Base-by-base conservation (phyloP, 2,329 filamentous ascomycete species). In the Scleromitrula shiraiana region DNA sequence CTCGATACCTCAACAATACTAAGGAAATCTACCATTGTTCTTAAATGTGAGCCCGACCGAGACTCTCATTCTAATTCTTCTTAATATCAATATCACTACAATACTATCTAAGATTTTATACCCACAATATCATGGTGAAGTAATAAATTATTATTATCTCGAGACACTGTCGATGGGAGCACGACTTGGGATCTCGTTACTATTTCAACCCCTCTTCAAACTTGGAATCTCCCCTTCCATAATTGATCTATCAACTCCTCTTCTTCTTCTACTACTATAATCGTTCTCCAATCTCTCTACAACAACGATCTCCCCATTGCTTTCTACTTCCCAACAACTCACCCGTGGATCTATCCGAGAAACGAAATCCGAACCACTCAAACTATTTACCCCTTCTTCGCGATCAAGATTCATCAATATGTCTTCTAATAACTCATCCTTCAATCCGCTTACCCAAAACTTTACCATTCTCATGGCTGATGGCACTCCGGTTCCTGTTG, bases 391-490 rank as follows among this genome's bases (percentile, higher is more conserved):
- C 20, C 30, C 26, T 7, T 5, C 5, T 24, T 24, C 22, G 10
- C 14, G 7, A 19, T 27, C n/a, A n/a, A 14, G 7, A 14, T 14
- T 12, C 30, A 6, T 8, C 41, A 41, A 14, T n/a, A 48, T 48
- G 45, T 20, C 30, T 35, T 36, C 30, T 15, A 36, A 14, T 14
- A 12, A 12, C 36, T 45, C 33, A 1, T 38, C 20, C 33, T 76
- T 76, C 62, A 67, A 81, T 56, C 70, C 73, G 1, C 76, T 69
- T 60, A 64, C 56, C 32, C 78, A 83, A 59, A 63, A 60, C 33
- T 59, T 83, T 59, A 72, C 64, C 32, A 61, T 83, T 43, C 60
- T 65, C 30, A 53, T 61, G 22, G 58, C 65, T 3, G 67, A 79
- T 60, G 72, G 72, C 20, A 65, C 62, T 1, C 55, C 64, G 1